Percentiles rank a stretch among this genome's conserved stretches.
These are phyloP conservation scores for Alternaria sp. DNA, from an alignment of 2,329 filamentous ascomycete species.

Conservation along the genomic window DNA sequence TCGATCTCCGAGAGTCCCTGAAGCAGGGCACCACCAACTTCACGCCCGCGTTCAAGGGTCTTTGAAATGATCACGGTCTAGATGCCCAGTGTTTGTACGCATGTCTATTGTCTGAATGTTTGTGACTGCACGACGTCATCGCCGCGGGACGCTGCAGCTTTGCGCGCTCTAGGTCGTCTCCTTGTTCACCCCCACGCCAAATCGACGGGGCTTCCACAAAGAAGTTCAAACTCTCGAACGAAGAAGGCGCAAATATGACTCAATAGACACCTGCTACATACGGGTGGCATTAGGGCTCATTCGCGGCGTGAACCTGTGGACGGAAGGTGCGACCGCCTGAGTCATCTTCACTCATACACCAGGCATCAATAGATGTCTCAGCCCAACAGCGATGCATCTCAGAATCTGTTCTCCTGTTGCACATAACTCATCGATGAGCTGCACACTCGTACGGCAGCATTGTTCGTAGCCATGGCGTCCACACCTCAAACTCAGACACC, in stretches of 20 bases:
- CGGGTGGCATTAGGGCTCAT: not conserved
- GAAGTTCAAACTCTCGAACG: not conserved
- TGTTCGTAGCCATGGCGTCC: slow-evolving; percentile 6
- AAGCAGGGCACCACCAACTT: not conserved
- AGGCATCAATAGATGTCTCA: not conserved
- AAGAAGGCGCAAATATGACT: not conserved
- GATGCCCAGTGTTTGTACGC: not conserved
- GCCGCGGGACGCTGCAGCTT: not conserved
- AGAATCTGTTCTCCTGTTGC: not conserved
- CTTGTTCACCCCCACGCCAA: not conserved
- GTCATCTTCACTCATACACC: slow-evolving; percentile 7
- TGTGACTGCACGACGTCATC: not conserved
- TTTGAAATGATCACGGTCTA: not conserved
- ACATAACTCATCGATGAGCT: not conserved
- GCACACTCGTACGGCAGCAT: not conserved
- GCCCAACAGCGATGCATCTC: not conserved
- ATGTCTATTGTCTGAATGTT: not conserved
- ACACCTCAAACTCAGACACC: slow-evolving; percentile 2
- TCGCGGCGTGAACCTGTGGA: not conserved
- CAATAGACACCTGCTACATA: not conserved
- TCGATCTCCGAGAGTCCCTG: slow-evolving; percentile 3
- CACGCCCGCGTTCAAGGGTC: not conserved
- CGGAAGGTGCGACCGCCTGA: not conserved
- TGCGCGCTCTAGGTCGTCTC: not conserved
- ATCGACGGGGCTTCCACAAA: not conserved